Conservation (phyloP, 352 stramenopile genomes). For the Phytophthora sansomeana region DNA sequence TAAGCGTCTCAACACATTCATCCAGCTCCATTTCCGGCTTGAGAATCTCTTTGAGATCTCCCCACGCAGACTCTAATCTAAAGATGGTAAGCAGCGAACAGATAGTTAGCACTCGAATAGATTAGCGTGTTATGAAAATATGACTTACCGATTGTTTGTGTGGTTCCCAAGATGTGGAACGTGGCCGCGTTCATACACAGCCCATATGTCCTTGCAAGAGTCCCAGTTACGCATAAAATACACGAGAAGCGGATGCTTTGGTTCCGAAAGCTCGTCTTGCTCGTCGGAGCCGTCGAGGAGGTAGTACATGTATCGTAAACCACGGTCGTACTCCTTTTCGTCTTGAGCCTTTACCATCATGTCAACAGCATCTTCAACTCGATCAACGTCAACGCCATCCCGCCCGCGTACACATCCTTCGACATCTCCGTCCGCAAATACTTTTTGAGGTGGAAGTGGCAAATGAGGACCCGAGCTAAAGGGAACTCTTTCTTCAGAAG, state of each 20-base stretch:
- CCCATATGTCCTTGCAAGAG: background rate
- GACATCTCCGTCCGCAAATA: background rate
- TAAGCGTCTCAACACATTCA: too few relatives aligned
- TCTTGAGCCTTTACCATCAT: background rate
- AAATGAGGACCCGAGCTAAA: background rate
- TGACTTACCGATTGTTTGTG: too few relatives aligned
- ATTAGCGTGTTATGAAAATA: too few relatives aligned
- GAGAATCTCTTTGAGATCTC: too few relatives aligned
- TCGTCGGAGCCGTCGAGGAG: background rate
- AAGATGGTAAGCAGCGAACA: too few relatives aligned
- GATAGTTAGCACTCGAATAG: too few relatives aligned
- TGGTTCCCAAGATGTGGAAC: background rate
- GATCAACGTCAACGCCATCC: background rate
- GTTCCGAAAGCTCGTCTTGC: background rate
- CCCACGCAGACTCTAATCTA: too few relatives aligned
- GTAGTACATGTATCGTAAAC: background rate
- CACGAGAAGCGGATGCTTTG: conserved; percentile 1
- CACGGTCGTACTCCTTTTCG: background rate
- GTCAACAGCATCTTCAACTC: conserved; percentile 1
- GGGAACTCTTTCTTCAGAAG: too few relatives aligned
- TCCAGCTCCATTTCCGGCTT: too few relatives aligned
- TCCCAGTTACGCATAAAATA: background rate
- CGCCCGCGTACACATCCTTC: background rate
- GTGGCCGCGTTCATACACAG: background rate
- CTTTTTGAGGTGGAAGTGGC: background rate